phyloP scores from a whole-genome alignment of 495 filamentous ascomycete genomes.

The Aspergillus incahuasiensis region DNA sequence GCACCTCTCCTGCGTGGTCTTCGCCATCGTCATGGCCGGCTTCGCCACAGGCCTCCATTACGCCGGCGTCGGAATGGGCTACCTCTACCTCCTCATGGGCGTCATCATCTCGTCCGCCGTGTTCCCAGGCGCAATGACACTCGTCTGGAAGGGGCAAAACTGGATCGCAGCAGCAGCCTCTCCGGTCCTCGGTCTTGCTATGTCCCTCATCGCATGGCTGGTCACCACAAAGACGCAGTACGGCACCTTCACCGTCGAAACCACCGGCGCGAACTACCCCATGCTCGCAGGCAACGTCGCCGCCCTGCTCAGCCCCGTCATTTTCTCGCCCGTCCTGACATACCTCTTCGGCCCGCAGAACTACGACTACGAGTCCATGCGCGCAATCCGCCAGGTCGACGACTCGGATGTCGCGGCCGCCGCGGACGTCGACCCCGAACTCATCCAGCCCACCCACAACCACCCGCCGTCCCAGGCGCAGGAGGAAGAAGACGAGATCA shows the following conservation, averaged over 20 bases:
- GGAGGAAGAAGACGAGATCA: slow-evolving; percentile 56
- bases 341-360: slow-evolving; percentile 68
- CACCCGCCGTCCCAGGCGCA: slow-evolving; percentile 14
- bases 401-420: slow-evolving; percentile 69
- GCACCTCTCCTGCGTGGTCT: slow-evolving; percentile 69
- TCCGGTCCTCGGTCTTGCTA: slow-evolving; percentile 71
- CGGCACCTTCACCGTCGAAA: slow-evolving; percentile 66
- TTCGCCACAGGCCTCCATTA: slow-evolving; percentile 81
- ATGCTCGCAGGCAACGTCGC: slow-evolving; percentile 86
- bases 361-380: slow-evolving; percentile 90
- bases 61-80: slow-evolving; percentile 64
- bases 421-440: slow-evolving; percentile 68
- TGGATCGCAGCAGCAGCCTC: slow-evolving; percentile 69
- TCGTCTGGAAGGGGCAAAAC: slow-evolving; percentile 82
- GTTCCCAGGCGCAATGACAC: slow-evolving; percentile 72
- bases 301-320: slow-evolving; percentile 71
- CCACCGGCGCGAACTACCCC: slow-evolving; percentile 78
- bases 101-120: slow-evolving; percentile 86
- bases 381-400: slow-evolving; percentile 74
- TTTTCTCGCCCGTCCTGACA: slow-evolving; percentile 78
- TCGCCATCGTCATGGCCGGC: slow-evolving; percentile 76
- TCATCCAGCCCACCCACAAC: slow-evolving; percentile 49
- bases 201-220: slow-evolving; percentile 82
- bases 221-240: slow-evolving; percentile 79
- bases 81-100: slow-evolving; percentile 85